Percentiles rank a stretch among this genome's conserved stretches.
Evolutionary conservation across 192 early-diverging fungal species (phyloP).

Genomic region (Haplosporangium gracile): DNA sequence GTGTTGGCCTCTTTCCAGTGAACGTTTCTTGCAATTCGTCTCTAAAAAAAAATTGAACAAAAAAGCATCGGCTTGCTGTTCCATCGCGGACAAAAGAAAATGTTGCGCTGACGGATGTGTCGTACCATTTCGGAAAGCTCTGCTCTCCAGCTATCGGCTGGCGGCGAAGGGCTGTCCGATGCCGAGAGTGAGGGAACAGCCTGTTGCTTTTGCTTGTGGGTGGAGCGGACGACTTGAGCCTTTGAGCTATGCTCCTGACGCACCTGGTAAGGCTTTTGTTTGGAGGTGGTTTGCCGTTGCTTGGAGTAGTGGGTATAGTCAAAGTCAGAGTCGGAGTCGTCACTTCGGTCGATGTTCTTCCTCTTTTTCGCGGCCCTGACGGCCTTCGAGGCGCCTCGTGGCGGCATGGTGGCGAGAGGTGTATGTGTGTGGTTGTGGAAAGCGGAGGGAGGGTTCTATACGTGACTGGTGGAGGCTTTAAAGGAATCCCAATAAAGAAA

Average conservation of each 20-base stretch:
- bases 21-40: neutral
- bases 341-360: slow-evolving; percentile 38
- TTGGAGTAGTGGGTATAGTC: slow-evolving; percentile 21
- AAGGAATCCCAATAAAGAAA: slow-evolving; percentile 3
- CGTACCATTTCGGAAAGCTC: slow-evolving; percentile 40
- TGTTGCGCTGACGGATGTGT: neutral
- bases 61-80: no score
- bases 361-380: slow-evolving; percentile 28
- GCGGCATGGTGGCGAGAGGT: slow-evolving; percentile 29
- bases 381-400: slow-evolving; percentile 2
- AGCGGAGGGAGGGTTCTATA: neutral
- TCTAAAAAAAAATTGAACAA: neutral
- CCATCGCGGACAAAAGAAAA: neutral
- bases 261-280: neutral
- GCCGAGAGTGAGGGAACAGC: slow-evolving; percentile 37
- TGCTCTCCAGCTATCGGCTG: slow-evolving; percentile 31
- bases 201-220: slow-evolving; percentile 16
- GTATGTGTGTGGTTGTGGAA: neutral
- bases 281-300: neutral
- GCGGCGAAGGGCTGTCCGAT: slow-evolving; percentile 29
- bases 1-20: neutral
- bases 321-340: slow-evolving; percentile 44
- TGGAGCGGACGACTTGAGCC: neutral
- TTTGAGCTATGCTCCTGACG: neutral
- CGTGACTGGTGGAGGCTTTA: slow-evolving; percentile 34